phyloP scores from a whole-genome alignment of 139 green algal genomes.

The Chlorella ohadii region DNA sequence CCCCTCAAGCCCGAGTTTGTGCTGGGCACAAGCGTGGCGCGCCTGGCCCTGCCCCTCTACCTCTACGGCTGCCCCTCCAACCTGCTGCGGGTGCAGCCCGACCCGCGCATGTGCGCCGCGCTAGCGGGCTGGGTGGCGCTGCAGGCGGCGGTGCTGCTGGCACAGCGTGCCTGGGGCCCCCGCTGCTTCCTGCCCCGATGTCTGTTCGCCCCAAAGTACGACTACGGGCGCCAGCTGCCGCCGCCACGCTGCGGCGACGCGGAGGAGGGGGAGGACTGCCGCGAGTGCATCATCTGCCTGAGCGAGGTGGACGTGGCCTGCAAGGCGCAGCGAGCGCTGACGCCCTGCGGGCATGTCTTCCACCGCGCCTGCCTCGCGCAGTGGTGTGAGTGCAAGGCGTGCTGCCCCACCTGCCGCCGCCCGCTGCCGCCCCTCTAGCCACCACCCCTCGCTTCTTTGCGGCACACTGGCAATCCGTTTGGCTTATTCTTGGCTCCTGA shows the following conservation, averaged over 20 bases:
- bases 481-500: too few species aligned
- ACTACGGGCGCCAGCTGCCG: constrained; percentile 66
- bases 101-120: constrained; percentile 44
- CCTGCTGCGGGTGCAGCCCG: constrained; percentile 54
- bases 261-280: neutral
- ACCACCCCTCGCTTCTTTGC: too few species aligned
- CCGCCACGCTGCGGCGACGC: neutral
- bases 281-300: constrained; percentile 4
- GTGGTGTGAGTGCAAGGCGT: constrained; percentile 93
- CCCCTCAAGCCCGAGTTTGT: constrained; percentile 82
- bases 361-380: constrained; percentile 79
- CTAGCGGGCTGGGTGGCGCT: constrained; percentile 61
- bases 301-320: constrained; percentile 58
- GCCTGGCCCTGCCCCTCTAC: constrained; percentile 82
- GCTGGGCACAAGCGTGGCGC: constrained; percentile 68
- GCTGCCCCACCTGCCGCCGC: constrained; percentile 88
- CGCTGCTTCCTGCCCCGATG: constrained; percentile 63
- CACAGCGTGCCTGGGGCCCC: constrained; percentile 71
- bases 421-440: constrained; percentile 72
- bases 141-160: constrained; percentile 71
- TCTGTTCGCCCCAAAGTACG: constrained; percentile 65
- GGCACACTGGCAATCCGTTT: too few species aligned
- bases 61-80: constrained; percentile 75
- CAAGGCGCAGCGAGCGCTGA: constrained; percentile 69
- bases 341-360: constrained; percentile 91